Percentiles rank a stretch among this genome's conserved stretches.
Conservation (phyloP, 805 yeast genomes). For the Helenozyma rhizophorensis region DNA sequence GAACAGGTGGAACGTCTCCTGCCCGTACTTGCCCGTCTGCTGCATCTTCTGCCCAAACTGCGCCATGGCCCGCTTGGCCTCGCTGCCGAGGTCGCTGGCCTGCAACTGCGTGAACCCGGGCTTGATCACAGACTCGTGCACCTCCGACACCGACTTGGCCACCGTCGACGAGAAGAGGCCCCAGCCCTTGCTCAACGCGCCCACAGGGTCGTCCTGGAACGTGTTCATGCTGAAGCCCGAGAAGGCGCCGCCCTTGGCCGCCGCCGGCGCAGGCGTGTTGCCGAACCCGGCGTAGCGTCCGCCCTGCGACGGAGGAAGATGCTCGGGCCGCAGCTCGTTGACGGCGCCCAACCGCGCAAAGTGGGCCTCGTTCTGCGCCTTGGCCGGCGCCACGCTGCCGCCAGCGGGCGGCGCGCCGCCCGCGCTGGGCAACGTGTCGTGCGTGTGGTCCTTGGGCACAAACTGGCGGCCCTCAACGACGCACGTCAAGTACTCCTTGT, state of each 20-base stretch:
- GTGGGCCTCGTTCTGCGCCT: conserved; percentile 70
- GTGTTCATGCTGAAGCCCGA: conserved; percentile 61
- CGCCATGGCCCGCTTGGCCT: conserved; percentile 89
- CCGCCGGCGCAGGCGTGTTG: conserved; percentile 48
- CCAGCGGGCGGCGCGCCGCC: conserved; percentile 15
- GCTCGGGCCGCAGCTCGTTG: conserved; percentile 69
- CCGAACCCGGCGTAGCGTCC: conserved; percentile 94
- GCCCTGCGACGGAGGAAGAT: conserved; percentile 89
- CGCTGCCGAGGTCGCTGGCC: conserved; percentile 72
- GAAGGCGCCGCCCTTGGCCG: conserved; percentile 39
- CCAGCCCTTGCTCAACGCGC: conserved; percentile 93
- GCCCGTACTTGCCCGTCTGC: conserved; percentile 77
- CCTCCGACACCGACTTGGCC: conserved; percentile 77
- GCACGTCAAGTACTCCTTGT: conserved; percentile 75
- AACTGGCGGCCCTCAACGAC: conserved; percentile 70
- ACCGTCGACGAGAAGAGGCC: conserved; percentile 85
- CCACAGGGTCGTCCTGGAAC: conserved; percentile 79
- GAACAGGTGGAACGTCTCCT: conserved; percentile 58
- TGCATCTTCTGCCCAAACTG: conserved; percentile 95
- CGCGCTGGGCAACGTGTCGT: conserved; percentile 36
- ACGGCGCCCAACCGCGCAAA: conserved; percentile 74
- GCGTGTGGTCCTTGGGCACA: conserved; percentile 58
- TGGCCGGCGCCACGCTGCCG: conserved; percentile 44
- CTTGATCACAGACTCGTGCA: conserved; percentile 81
- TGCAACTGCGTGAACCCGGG: conserved; percentile 81